phyloP scores from a whole-genome alignment of 495 filamentous ascomycete genomes.

The Bombardia bombarda region DNA sequence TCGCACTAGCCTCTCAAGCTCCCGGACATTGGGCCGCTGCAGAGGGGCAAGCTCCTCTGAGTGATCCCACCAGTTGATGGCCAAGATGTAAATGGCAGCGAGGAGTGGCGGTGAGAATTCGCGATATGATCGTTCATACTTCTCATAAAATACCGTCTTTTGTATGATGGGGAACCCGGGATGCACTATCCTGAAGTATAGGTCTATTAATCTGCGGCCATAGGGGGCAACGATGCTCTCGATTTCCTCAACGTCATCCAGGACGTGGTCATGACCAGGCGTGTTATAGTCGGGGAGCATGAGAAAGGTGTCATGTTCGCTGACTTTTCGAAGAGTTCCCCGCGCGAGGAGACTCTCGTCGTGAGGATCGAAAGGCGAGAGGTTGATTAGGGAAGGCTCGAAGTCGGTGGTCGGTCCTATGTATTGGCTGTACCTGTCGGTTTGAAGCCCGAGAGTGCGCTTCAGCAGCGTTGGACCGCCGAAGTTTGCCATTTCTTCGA shows the following conservation, averaged over 20 bases:
- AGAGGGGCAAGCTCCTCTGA: constrained; percentile 55
- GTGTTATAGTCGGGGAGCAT: constrained; percentile 62
- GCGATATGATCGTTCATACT: constrained; percentile 66
- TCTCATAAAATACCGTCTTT: constrained; percentile 78
- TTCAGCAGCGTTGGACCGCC: constrained; percentile 52
- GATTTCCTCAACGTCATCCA: constrained; percentile 66
- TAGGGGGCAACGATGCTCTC: constrained; percentile 77
- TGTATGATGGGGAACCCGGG: constrained; percentile 86
- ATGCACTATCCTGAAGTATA: constrained; percentile 84
- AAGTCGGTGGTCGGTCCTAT: constrained; percentile 65
- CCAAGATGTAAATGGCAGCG: constrained; percentile 82
- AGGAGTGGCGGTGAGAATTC: constrained; percentile 78
- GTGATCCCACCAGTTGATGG: constrained; percentile 82
- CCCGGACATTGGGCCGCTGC: constrained; percentile 63
- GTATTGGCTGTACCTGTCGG: constrained; percentile 54
- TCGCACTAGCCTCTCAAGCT: constrained; percentile 70
- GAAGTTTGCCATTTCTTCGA: constrained; percentile 56
- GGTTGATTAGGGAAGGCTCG: constrained; percentile 63
- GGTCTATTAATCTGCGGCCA: constrained; percentile 69
- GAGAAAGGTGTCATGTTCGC: constrained; percentile 75
- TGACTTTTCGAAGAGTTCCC: constrained; percentile 70
- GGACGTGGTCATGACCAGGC: constrained; percentile 50
- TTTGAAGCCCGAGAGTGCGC: constrained; percentile 57
- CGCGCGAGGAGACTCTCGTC: constrained; percentile 62
- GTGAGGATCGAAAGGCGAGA: constrained; percentile 61